Evolutionary conservation across 2,329 filamentous ascomycete genomes (phyloP), one percentile per base, ranked within the genome.

Genomic region (Penicillium expansum): DNA sequence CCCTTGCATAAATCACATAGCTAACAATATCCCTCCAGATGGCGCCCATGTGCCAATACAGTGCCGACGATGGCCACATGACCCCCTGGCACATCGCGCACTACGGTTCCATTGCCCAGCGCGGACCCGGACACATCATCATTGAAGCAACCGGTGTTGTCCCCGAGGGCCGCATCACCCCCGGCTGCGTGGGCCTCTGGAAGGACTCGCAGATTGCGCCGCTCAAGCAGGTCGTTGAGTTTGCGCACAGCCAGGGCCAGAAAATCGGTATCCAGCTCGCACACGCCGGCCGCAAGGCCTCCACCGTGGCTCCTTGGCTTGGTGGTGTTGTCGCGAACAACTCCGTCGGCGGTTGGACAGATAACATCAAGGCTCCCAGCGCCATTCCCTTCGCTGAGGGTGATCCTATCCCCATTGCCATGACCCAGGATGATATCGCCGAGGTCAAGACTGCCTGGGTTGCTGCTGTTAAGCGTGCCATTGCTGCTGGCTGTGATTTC

Each of bases 21-120:
- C 51, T 54, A 48, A 54, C 24, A 33, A 48, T 32, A 11, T 22
- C 24, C 5, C 32, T 24, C 5, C 51, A 54, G 51, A 52, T 66
- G 24, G 63, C 83, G 3, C 85, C 85, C 0, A 75, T 88, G 18
- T 88, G 86, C 72, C 86, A 88, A 70, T 88, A 89, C 72, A 65
- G 86, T 84, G 14, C 86, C 8, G 70, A 86, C 37, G 82, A 89
- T 69, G 86, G 92, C 41, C 88, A 93, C 73, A 78, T 88, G 62
- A 92, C 89, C 2, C 81, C 88, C 70, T 96, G 86, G 83, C 91
- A 96, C 73, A 78, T 94, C 38, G 86, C 91, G 20, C 92, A 96
- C 69, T 81, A 93, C 27, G 90, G 92, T 54, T 87, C 90, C 59
- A 92, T 92, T 66, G 83, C 90, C 33, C 80, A 88, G 58, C 85